Percentiles rank a stretch among this genome's conserved stretches.
Evolutionary conservation across 2,329 filamentous ascomycete species (phyloP).

Genomic region (Aspergillus sp.): DNA sequence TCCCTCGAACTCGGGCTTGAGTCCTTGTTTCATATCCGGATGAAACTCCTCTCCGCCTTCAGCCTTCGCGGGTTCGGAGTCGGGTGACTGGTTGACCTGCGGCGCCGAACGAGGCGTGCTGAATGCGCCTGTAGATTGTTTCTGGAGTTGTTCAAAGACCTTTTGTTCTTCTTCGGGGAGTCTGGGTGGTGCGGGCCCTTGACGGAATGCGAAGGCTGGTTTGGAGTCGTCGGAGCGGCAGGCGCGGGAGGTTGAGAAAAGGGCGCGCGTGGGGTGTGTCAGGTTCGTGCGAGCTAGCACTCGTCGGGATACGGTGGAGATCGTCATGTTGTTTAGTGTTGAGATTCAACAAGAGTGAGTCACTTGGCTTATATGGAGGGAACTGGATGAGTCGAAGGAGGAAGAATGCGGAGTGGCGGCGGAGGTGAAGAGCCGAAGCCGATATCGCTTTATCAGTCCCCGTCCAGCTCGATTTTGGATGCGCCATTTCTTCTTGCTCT

Average conservation of each 20-base stretch:
- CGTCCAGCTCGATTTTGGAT: neutral
- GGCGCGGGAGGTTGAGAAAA: constrained; percentile 27
- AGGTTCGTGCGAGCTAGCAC: constrained; percentile 44
- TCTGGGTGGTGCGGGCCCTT: constrained; percentile 72
- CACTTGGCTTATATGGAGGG: neutral
- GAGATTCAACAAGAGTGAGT: constrained; percentile 1
- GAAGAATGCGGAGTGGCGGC: constrained; percentile 14
- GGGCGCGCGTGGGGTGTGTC: constrained; percentile 17
- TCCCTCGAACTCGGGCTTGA: constrained; percentile 88
- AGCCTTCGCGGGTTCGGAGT: constrained; percentile 41
- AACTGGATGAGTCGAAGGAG: neutral
- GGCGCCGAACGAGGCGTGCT: constrained; percentile 57
- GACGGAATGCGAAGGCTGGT: constrained; percentile 33
- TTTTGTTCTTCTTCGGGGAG: constrained; percentile 87
- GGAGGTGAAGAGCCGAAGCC: constrained; percentile 13
- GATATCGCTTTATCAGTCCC: constrained; percentile 4
- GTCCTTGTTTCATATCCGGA: constrained; percentile 71
- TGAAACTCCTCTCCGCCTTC: constrained; percentile 66
- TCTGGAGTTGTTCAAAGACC: constrained; percentile 84
- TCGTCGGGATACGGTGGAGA: constrained; percentile 27
- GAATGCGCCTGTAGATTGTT: constrained; percentile 72
- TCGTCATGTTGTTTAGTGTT: constrained; percentile 15
- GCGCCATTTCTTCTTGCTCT: constrained; percentile 2
- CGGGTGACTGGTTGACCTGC: constrained; percentile 53
- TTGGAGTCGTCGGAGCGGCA: constrained; percentile 24